Evolutionary conservation across 768 basidiomycete genomes (phyloP), one percentile per base, ranked within the genome.

Genomic region (Exsudoporus frostii): DNA sequence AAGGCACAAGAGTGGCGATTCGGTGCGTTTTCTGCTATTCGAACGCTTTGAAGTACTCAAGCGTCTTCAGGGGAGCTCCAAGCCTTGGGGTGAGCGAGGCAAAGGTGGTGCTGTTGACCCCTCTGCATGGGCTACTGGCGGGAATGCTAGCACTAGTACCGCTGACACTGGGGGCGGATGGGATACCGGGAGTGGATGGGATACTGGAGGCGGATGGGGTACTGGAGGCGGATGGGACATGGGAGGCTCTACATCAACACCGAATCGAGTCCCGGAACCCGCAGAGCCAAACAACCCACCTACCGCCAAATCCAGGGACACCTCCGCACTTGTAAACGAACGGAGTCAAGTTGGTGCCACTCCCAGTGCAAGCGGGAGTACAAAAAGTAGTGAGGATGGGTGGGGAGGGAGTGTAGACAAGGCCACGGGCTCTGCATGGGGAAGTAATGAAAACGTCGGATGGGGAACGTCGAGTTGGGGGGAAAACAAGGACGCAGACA

Each of bases 1-100:
- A n/a, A 59, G 19, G 43, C 58, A 60, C 27, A 62, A 48, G 27
- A 46, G 60, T n/a, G 54, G 60, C 7, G 53, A 53, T 47, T 49
- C 51, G 33, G 67, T 67, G 49, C 14, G 64, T 53, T 49, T 39
- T 36, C 7, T 25, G 7, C n/a, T 32, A 27, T 32, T 34, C 33
- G 3, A 43, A 24, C 24, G 9, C 30, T 14, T 45, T 7, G 0
- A 7, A 39, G 6, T 20, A n/a, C 40, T 45, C 10, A 51, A 36
- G 27, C 27, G 4, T 34, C 7, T 32, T 27, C 29, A 67, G 60
- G 45, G 42, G 13, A 25, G 50, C 14, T 55, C 50, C 45, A 56
- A 49, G 27, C 13, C 55, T n/a, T 38, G 53, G 48, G 52, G 45
- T 27, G 45, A 43, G 5, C 50, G 51, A 29, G 50, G 47, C 25